Base-by-base conservation (phyloP, 371 early-diverging fungal genomes). In the Syncephalastrum monosporum region DNA sequence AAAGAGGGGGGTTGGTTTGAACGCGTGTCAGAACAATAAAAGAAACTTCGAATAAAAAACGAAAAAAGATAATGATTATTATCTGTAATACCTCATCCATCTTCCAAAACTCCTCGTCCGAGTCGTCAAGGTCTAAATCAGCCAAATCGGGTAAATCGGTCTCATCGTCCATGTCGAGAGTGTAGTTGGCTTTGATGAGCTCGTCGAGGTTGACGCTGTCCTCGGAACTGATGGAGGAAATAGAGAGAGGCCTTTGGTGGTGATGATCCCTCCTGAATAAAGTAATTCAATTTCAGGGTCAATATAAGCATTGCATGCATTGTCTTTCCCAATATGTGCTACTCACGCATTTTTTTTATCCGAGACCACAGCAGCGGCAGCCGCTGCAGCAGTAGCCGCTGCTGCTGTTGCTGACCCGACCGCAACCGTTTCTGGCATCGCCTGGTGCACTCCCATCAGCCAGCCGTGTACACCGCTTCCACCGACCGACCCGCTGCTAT, bases 51-150 rank as follows among this genome's bases (percentile, higher is more conserved):
- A 33, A 33, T 10, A 12, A 10, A 33, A 33, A 33, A 33, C 0
- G 1, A 2, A 33, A 0, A 12, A 7, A 13, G 24, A 47, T 47
- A 47, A 47, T 16, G 23, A 47, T 25, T 14, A n/a, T 10, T 16
- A 47, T 47, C 46, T 8, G 19, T 59, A 51, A 13, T 65, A 71
- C 71, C 55, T 65, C 61, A 46, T 77, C 74, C 50, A 77, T 49
- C 49, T 74, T 74, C 72, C 72, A 77, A 53, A 77, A 77, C 33
- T 74, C 74, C 46, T 77, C 78, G 27, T 67, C 70, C 25, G 72
- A 68, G 49, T 77, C 78, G 54, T 77, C 78, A 8, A 77, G 49
- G 42, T 77, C 78, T 23, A 77, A 55, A 29, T 60, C 56, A 27
- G 72, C 68, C 42, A 77, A 52, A 46, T 64, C 66, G 8, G 71